Base-by-base conservation (phyloP, 2,329 filamentous ascomycete genomes). In the Apiospora aurea region DNA sequence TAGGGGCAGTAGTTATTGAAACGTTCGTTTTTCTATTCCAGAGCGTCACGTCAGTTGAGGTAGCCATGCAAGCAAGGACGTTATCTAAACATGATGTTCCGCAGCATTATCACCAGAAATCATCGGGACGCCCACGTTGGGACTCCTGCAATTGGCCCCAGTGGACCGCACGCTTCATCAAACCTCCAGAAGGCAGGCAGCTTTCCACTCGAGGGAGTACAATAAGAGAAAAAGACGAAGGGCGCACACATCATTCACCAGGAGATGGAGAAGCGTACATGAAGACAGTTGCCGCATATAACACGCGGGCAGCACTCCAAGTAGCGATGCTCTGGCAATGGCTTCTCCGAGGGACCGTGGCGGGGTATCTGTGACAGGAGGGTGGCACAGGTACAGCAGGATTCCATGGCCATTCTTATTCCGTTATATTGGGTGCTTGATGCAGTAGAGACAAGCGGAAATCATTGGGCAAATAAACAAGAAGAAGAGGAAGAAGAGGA, bases 201-300 rank as follows among this genome's bases (percentile, higher is more conserved):
- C n/a, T 13, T 64, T 16, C 10, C 18, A 1, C 29, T 14, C 29
- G 21, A n/a, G 18, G 34, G 2, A 11, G 14, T 13, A n/a, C 5
- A 13, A 16, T 53, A 10, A 5, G 34, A n/a, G 2, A 21, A 47
- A 21, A 21, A 21, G 6, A 21, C 21, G 18, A 18, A 47, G 21
- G 18, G 10, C 21, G 21, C 21, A n/a, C 21, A 18, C 18, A n/a
- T 14, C 8, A 21, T 14, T n/a, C 11, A n/a, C 41, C 57, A 24
- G 34, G 29, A n/a, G n/a, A 11, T n/a, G 41, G 34, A 38, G n/a
- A 24, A n/a, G 29, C 86, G 67, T 80, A 90, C 91, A 79, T 88
- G 83, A 76, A 94, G 88, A 81, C 93, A 96, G 73, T 85, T 85
- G 21, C 90, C 89, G 81, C 93, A 96, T 77, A 96, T 93, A 51